Conservation (phyloP, 768 basidiomycete genomes). For the Collybia sp. region DNA sequence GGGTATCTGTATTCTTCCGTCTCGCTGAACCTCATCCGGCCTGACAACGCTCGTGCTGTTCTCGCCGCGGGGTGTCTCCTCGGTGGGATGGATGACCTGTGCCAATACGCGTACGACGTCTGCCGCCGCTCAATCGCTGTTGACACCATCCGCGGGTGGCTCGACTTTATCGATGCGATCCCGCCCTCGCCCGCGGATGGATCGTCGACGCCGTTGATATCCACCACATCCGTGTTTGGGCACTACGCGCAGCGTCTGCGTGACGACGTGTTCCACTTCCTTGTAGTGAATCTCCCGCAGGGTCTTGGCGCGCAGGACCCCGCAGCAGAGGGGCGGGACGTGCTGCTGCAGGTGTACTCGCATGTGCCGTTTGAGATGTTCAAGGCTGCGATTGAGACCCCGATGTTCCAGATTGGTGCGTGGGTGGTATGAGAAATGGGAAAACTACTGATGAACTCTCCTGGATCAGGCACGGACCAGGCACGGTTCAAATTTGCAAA, state of each 20-base stretch:
- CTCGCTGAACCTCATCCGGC: constrained; percentile 62
- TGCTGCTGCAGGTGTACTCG: constrained; percentile 70
- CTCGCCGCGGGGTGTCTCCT: constrained; percentile 82
- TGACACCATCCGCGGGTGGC: constrained; percentile 72
- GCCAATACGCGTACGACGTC: constrained; percentile 70
- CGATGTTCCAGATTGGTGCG: constrained; percentile 74
- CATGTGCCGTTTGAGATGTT: constrained; percentile 86
- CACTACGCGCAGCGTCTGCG: constrained; percentile 71
- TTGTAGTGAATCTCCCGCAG: constrained; percentile 70
- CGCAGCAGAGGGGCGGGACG: constrained; percentile 47
- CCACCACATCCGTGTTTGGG: constrained; percentile 62
- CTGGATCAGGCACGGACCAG: constrained; percentile 65
- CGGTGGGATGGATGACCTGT: constrained; percentile 85
- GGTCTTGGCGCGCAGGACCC: constrained; percentile 46
- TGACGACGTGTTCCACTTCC: constrained; percentile 76
- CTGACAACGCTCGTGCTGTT: constrained; percentile 79
- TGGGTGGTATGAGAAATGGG: constrained; percentile 5
- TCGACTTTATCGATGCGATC: constrained; percentile 66
- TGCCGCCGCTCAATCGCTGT: constrained; percentile 74
- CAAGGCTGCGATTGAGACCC: constrained; percentile 76
- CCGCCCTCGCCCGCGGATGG: constrained; percentile 44
- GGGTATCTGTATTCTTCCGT: constrained; percentile 78
- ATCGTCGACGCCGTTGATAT: constrained; percentile 41
- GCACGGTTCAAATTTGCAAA: constrained; percentile 90
- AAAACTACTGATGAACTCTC: constrained; percentile 12